Evolutionary conservation across 257 asterid species (phyloP).

Genomic region (Solanum habrochaites): DNA sequence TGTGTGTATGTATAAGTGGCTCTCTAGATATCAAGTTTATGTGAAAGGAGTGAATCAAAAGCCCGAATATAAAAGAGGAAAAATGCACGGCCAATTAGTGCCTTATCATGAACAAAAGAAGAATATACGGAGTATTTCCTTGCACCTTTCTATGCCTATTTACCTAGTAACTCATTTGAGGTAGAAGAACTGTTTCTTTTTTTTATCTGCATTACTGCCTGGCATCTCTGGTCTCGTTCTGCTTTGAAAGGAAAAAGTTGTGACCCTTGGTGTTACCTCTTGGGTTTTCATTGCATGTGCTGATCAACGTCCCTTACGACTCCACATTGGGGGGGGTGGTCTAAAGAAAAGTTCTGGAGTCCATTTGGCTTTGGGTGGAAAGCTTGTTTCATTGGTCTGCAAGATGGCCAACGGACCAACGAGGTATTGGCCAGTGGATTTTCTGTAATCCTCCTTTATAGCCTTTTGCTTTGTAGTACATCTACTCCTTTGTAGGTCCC

Average conservation of each 20-base stretch:
- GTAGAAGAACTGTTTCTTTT: background rate
- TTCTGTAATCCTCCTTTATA: background rate
- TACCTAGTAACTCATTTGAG: background rate
- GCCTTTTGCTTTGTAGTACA: background rate
- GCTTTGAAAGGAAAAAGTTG: background rate
- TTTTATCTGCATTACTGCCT: background rate
- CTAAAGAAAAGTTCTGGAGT: constrained; percentile 85
- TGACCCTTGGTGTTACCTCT: background rate
- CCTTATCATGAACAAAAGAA: background rate
- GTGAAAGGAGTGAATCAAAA: background rate
- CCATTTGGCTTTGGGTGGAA: constrained; percentile 97
- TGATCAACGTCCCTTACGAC: constrained; percentile 70
- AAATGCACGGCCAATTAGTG: background rate
- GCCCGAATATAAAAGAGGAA: background rate
- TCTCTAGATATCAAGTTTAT: background rate
- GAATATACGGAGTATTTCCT: background rate
- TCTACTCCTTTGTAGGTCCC: constrained; percentile 43
- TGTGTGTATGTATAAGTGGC: background rate
- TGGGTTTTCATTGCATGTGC: constrained; percentile 3
- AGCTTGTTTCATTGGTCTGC: constrained; percentile 74
- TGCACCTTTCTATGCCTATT: background rate
- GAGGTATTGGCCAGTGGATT: constrained; percentile 42
- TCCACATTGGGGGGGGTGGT: constrained; percentile 98
- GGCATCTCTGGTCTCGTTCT: background rate
- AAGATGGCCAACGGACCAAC: constrained; percentile 54